These are phyloP conservation scores for Nakaseomyces delphensis DNA, from an alignment of 1,139 yeast species.

Conservation along the genomic window DNA sequence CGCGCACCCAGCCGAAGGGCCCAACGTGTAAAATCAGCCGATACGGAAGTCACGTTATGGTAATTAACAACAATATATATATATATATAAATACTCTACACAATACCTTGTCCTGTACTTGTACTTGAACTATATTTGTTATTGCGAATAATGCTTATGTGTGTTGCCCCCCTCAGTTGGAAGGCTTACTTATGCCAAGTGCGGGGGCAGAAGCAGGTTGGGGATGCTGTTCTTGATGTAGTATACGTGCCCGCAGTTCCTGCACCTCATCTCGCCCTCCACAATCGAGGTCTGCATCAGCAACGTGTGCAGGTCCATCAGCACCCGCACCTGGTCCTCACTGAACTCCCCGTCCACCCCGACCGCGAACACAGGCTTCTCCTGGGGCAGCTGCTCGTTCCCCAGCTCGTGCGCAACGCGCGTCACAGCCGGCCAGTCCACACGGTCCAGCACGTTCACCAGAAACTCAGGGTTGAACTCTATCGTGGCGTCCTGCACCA, in stretches of 20 bases:
- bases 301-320: conserved; percentile 68
- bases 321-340: conserved; percentile 50
- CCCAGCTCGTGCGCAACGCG: conserved; percentile 71
- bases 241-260: conserved; percentile 78
- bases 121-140: too few relatives aligned
- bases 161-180: too few relatives aligned
- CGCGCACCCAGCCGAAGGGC: too few relatives aligned
- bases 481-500: conserved; percentile 61
- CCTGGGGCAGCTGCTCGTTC: conserved; percentile 45
- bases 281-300: conserved; percentile 76
- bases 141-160: too few relatives aligned
- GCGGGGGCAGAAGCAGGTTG: conserved; percentile 90
- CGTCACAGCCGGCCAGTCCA: conserved; percentile 82
- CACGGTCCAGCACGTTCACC: conserved; percentile 64
- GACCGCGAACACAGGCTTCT: conserved; percentile 39
- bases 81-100: too few relatives aligned
- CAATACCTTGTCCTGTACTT: too few relatives aligned
- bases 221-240: conserved; percentile 90
- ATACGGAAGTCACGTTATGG: too few relatives aligned
- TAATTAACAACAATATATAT: too few relatives aligned
- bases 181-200: conserved; percentile 62
- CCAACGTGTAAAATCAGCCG: too few relatives aligned
- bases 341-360: conserved; percentile 29
- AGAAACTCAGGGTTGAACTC: conserved; percentile 82
- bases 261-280: conserved; percentile 85